Conservation (phyloP, 1,284 basidiomycete genomes). For the Meira nashicola region DNA sequence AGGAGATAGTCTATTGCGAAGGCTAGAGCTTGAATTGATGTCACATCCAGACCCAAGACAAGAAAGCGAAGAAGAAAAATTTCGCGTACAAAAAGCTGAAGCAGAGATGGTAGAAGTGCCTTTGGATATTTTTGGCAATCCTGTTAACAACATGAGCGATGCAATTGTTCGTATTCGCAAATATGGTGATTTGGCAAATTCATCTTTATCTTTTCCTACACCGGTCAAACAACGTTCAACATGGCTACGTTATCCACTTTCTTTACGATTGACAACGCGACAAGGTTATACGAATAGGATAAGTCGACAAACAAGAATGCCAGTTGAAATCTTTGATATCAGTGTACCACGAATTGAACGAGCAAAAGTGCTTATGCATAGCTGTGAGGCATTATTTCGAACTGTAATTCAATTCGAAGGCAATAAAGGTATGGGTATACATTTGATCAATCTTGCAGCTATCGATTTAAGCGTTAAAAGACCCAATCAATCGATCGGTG, state of each 20-base stretch:
- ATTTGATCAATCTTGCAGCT: constrained; percentile 44
- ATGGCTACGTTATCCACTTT: constrained; percentile 40
- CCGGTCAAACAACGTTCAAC: too few species aligned
- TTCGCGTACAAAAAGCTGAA: not conserved
- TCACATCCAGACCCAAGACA: not conserved
- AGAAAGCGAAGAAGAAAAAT: not conserved
- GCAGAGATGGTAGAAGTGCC: not conserved
- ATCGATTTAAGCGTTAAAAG: constrained; percentile 26
- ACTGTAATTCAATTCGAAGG: constrained; percentile 17
- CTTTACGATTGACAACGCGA: constrained; percentile 29
- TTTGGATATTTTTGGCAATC: not conserved
- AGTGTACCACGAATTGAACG: not conserved
- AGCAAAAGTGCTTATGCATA: not conserved
- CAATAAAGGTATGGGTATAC: constrained; percentile 27
- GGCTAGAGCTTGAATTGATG: constrained; percentile 42
- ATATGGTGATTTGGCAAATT: constrained; percentile 5
- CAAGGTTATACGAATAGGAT: constrained; percentile 26
- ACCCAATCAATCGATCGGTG: constrained; percentile 24
- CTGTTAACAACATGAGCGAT: too few species aligned
- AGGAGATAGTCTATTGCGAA: constrained; percentile 24
- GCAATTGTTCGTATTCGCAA: not conserved
- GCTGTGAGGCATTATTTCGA: not conserved
- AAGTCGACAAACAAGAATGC: constrained; percentile 34
- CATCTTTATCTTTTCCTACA: not conserved
- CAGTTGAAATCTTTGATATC: constrained; percentile 32